A percentile compares a stretch with the other conserved stretches of the same genome.
Evolutionary conservation across 1,139 yeast species (phyloP).

Genomic region (Hanseniaspora gamundiae): DNA sequence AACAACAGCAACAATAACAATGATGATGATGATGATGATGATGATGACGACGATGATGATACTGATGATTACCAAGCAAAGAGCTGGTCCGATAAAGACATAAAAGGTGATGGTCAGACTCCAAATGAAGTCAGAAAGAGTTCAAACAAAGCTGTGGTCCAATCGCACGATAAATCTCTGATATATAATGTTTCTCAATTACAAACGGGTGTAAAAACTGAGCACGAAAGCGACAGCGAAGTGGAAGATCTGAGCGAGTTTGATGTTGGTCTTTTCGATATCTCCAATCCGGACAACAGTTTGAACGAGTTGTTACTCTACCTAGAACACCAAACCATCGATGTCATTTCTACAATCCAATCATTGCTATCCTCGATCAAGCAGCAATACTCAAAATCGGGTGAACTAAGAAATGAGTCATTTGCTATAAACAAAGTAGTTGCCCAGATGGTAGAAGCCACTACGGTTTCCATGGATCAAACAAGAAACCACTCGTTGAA

Average conservation of each 20-base stretch:
- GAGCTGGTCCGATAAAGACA: not conserved
- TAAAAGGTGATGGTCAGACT: slow-evolving; percentile 7
- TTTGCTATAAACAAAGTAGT: slow-evolving; percentile 65
- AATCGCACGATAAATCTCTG: not conserved
- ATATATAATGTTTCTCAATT: not conserved
- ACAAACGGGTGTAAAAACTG: not conserved
- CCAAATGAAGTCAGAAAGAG: not conserved
- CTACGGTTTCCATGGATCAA: slow-evolving; percentile 80
- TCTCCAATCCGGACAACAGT: slow-evolving; percentile 79
- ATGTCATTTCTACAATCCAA: slow-evolving; percentile 84
- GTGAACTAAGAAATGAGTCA: slow-evolving; percentile 61
- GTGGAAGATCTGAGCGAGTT: slow-evolving; percentile 23
- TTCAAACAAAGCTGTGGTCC: not conserved
- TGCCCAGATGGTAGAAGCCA: slow-evolving; percentile 81
- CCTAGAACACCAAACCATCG: slow-evolving; percentile 87
- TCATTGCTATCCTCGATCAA: slow-evolving; percentile 64
- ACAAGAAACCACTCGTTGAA: slow-evolving; percentile 67
- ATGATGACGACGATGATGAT: not conserved
- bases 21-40: slow-evolving; percentile 8
- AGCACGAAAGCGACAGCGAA: not conserved
- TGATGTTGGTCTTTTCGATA: slow-evolving; percentile 64
- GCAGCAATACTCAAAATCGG: slow-evolving; percentile 65
- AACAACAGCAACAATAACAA: slow-evolving; percentile 4
- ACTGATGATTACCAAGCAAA: not conserved
- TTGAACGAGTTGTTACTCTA: slow-evolving; percentile 73